phyloP scores from a whole-genome alignment of 2,329 filamentous ascomycete species.

The Alternaria ventricosa region DNA sequence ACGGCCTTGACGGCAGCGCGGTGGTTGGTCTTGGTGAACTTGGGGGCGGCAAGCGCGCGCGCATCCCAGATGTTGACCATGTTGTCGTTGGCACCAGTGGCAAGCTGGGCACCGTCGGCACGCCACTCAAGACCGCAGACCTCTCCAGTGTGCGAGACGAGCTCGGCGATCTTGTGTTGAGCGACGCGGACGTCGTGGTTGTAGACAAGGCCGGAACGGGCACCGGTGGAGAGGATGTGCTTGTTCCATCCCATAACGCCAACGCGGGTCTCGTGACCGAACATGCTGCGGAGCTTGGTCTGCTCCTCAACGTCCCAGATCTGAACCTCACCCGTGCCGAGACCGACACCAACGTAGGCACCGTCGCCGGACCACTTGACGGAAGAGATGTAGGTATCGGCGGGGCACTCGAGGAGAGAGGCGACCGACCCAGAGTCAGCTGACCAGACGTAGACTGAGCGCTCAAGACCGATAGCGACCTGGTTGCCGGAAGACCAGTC shows the following conservation, averaged over 20 bases:
- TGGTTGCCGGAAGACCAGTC: constrained; percentile 99
- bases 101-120: constrained; percentile 92
- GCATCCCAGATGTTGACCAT: constrained; percentile 99
- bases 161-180: constrained; percentile 97
- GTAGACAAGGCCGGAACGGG: constrained; percentile 91
- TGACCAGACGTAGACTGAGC: constrained; percentile 98
- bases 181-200: constrained; percentile 99
- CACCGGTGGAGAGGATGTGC: constrained; percentile 93
- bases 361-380: constrained; percentile 99
- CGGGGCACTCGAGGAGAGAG: constrained; percentile 83
- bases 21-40: constrained; percentile 99
- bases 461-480: constrained; percentile 95
- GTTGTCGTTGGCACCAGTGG: constrained; percentile 98
- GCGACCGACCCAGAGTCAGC: constrained; percentile 90
- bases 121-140: constrained; percentile 99
- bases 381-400: constrained; percentile 95
- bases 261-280: constrained; percentile 94
- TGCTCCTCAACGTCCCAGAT: constrained; percentile 99
- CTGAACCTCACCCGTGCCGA: constrained; percentile 95
- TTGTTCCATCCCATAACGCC: constrained; percentile 99
- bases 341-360: constrained; percentile 92
- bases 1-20: constrained; percentile 98
- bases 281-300: constrained; percentile 97
- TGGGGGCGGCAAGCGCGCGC: constrained; percentile 87
- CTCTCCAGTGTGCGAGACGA: constrained; percentile 95